Evolutionary conservation across 495 filamentous ascomycete species (phyloP), one percentile per base, ranked within the genome.

Genomic region (Bathelium albidoporum): DNA sequence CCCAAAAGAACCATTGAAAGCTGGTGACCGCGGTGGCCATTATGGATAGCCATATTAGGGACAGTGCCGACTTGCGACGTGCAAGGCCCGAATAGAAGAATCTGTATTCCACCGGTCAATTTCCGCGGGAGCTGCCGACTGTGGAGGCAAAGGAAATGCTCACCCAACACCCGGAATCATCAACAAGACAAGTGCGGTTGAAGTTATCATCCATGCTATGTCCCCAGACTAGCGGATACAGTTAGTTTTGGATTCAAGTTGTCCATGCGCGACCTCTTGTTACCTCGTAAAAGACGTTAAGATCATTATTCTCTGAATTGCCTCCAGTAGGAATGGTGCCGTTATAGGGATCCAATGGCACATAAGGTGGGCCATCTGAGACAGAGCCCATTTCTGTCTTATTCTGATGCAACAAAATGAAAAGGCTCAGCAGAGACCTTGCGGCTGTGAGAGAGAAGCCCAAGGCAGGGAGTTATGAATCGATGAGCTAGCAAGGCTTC

Each of bases 1-100:
- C 94, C 94, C 93, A 97, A 82, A 98, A 96, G 81, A 97, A 98
- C 93, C 94, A 98, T 75, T 97, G 93, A 78, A 98, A 96, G 28
- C 86, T 87, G 11, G 90, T 85, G 58, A 98, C 86, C 18, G 89
- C 91, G 24, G 88, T 85, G n/a, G 91, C 86, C 88, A 97, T 96
- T 73, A 97, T 80, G n/a, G 91, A 91, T 22, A 97, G 85, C 91
- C 91, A 97, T 75, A 98, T 91, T 67, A 97, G 80, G 9, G 91
- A 90, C 62, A 98, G 83, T 16, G 94, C 94, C 0, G 91, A 96
- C 80, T 97, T 98, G 72, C 94, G 83, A 64, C 94, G 87, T n/a
- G 94, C 94, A 39, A 97, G 87, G 64, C 94, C 94, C 12, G 91
- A 97, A 80, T 98, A 98, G 82, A 98, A 97, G 84, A 98, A 97